These are phyloP conservation scores for Neurospora crassa DNA, from an alignment of 2,329 filamentous ascomycete genomes.

Conservation along the genomic window DNA sequence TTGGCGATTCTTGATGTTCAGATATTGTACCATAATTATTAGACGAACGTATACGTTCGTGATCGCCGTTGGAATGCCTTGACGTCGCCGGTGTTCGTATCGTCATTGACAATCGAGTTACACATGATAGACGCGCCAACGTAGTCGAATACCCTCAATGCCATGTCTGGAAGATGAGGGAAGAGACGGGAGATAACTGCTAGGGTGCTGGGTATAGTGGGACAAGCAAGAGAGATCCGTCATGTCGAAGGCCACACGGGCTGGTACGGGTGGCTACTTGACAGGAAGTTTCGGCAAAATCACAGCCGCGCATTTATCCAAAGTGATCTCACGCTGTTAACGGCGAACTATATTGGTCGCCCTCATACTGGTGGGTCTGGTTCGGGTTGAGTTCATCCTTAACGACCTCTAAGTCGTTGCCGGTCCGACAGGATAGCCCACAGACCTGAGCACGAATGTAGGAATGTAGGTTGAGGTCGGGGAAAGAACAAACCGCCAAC, in stretches of 20 bases:
- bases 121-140: background rate
- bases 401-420: background rate
- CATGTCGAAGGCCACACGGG: conserved; percentile 14
- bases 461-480: background rate
- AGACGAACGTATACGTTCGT: background rate
- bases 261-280: conserved; percentile 8
- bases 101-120: background rate
- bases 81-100: background rate
- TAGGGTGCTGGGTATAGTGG: background rate
- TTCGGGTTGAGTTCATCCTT: background rate
- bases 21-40: background rate
- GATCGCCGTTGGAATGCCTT: background rate
- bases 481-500: background rate
- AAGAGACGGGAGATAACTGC: background rate
- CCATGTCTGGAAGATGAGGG: background rate
- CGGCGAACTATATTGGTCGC: conserved; percentile 18
- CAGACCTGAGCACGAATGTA: background rate
- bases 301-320: conserved; percentile 19
- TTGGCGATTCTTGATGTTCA: background rate
- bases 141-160: background rate
- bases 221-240: conserved; percentile 1
- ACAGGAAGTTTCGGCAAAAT: conserved; percentile 19
- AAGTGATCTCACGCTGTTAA: conserved; percentile 15
- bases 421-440: background rate
- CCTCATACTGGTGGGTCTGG: background rate